Percentiles rank a stretch among this genome's conserved stretches.
Evolutionary conservation across 2,329 filamentous ascomycete species (phyloP).

Genomic region (Xylariaceae sp.): DNA sequence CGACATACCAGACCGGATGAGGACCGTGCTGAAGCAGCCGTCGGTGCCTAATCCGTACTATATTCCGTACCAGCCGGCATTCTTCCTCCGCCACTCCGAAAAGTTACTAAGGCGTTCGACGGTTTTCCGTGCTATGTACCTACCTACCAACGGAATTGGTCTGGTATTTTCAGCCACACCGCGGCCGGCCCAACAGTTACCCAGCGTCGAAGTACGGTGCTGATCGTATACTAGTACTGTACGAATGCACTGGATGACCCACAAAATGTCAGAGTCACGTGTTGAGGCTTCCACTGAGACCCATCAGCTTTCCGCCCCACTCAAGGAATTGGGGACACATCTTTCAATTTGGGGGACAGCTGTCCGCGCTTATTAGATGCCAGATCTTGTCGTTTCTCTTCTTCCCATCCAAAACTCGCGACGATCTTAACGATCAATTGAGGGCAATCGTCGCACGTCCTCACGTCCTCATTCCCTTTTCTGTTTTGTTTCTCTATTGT

Average conservation of each 20-base stretch:
- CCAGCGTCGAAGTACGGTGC: too few relatives aligned
- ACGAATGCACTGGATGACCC: background rate
- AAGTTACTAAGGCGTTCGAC: too few relatives aligned
- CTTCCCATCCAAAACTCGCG: slow-evolving; percentile 28
- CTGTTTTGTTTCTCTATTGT: slow-evolving; percentile 22
- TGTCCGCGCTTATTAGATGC: slow-evolving; percentile 27
- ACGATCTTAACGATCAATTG: slow-evolving; percentile 29
- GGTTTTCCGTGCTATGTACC: too few relatives aligned
- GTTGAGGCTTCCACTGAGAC: background rate
- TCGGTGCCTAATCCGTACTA: background rate
- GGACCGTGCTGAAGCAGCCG: too few relatives aligned
- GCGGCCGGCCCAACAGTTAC: too few relatives aligned
- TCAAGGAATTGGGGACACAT: slow-evolving; percentile 31
- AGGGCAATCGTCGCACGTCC: slow-evolving; percentile 28
- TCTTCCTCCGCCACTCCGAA: too few relatives aligned
- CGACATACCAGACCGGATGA: too few relatives aligned
- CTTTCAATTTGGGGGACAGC: slow-evolving; percentile 28
- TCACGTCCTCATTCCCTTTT: slow-evolving; percentile 17
- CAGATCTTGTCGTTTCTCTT: slow-evolving; percentile 29
- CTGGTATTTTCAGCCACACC: too few relatives aligned
- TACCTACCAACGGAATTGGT: too few relatives aligned
- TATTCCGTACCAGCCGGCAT: background rate
- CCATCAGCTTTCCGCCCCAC: slow-evolving; percentile 21
- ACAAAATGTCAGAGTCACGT: slow-evolving; percentile 14
- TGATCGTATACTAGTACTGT: too few relatives aligned